Evolutionary conservation across 176 grass and related monocot species (phyloP), one percentile per base, ranked within the genome.

Genomic region (Cocos nucifera): DNA sequence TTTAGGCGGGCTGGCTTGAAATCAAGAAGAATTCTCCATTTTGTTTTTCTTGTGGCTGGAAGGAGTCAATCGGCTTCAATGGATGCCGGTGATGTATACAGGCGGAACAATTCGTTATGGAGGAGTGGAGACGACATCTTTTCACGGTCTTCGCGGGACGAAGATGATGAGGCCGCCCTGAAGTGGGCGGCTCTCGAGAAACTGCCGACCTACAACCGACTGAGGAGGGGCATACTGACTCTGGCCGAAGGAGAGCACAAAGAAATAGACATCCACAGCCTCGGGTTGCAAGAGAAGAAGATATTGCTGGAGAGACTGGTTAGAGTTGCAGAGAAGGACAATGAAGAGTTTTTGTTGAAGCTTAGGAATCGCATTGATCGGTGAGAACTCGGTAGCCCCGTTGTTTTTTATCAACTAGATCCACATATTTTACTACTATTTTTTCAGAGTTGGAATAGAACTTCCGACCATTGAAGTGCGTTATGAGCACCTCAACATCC

Each of bases 131-230:
- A 83, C 4, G 83, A 83, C 62, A 78, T 86, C 5, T 92, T 92
- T 70, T 80, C 79, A 51, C 77, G 76, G 17, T 97, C 92, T n/a
- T 83, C 85, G 3, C 32, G 81, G 54, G 87, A 97, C 0, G 84
- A 91, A 55, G 73, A 97, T 69, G 92, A 97, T 55, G 87, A 97
- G 79, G 92, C 88, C 84, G 81, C 87, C 18, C 71, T 97, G 58
- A 79, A 73, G 9, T 97, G 92, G 92, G 87, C 92, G 7, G 83
- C 92, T 10, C 69, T 97, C 8, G 92, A 97, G 92, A 85, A 60
- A 66, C 68, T 97, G 15, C 92, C 92, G 26, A 97, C 92, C 27
- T 73, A 78, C 69, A 85, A 88, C 67, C 76, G 93, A 50, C 57
- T 97, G 27, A 81, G 93, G 39, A 76, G 73, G 19, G 93, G 78